Evolutionary conservation across 352 stramenopile genomes (phyloP).

Genomic region (Blastocystis sp.): DNA sequence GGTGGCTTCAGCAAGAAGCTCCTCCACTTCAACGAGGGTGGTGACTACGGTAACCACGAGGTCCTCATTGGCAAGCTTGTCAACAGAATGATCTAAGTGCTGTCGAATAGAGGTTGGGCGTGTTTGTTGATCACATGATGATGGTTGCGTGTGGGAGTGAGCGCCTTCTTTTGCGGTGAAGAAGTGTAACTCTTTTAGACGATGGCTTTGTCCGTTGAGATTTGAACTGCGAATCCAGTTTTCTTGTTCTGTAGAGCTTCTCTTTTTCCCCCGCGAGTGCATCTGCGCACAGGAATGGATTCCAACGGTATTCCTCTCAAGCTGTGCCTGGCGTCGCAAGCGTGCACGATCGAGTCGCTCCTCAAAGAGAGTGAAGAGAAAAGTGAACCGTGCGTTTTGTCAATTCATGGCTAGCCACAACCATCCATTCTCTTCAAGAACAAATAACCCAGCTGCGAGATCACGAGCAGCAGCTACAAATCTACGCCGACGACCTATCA

Average conservation of each 20-base stretch:
- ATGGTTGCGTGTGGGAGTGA: background rate
- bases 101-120: background rate
- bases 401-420: background rate
- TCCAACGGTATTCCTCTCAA: slow-evolving; percentile 9
- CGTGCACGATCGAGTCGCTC: slow-evolving; percentile 39
- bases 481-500: background rate
- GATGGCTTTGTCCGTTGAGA: background rate
- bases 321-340: slow-evolving; percentile 34
- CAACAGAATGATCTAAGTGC: slow-evolving; percentile 88
- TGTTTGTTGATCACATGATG: background rate
- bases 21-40: slow-evolving; percentile 89
- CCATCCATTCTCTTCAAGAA: slow-evolving; percentile 1
- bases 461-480: slow-evolving; percentile 7
- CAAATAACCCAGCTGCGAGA: slow-evolving; percentile 24
- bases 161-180: too few relatives aligned
- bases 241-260: background rate
- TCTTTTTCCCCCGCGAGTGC: background rate
- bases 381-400: background rate
- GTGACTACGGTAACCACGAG: slow-evolving; percentile 88
- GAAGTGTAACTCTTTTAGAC: too few relatives aligned
- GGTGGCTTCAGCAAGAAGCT: slow-evolving; percentile 92
- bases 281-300: slow-evolving; percentile 10
- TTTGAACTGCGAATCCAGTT: background rate
- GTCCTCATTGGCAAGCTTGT: slow-evolving; percentile 91
- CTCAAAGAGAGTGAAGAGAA: slow-evolving; percentile 25